Conservation (phyloP, 345 rosid species). For the Erucastrum elatum region DNA sequence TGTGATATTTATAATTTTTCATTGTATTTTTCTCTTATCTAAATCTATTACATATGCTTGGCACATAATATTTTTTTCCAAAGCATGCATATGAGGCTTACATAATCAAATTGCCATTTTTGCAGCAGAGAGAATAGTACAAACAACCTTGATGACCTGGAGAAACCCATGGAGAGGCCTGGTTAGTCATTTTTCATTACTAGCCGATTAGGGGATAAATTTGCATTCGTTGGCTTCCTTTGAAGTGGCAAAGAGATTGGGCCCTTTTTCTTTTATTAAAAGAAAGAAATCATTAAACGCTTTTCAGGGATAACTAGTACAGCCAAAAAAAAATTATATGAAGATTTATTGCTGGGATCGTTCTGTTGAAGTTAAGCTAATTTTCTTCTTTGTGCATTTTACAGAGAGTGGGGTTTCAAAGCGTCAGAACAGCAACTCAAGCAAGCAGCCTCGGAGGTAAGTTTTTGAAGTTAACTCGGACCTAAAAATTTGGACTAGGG, state of each 20-base stretch:
- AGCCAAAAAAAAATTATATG: neutral
- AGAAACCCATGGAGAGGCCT: conserved; percentile 27
- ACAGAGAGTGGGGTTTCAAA: conserved; percentile 17
- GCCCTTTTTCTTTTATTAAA: neutral
- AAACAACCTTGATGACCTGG: conserved; percentile 21
- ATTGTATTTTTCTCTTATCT: neutral
- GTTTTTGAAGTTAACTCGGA: conserved; percentile 2
- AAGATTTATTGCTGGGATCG: neutral
- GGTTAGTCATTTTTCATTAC: conserved; percentile 31
- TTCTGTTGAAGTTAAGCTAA: neutral
- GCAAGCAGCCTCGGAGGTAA: conserved; percentile 42
- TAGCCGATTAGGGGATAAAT: neutral
- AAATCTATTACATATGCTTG: neutral
- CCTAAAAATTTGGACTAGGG: conserved; percentile 1
- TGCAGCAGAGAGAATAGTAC: conserved; percentile 33
- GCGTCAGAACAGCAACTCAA: conserved; percentile 23
- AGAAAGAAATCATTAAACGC: neutral
- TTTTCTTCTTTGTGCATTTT: conserved; percentile 16
- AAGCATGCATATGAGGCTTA: neutral
- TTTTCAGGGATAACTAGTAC: neutral
- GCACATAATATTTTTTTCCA: neutral
- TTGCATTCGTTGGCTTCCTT: neutral
- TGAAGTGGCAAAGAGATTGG: conserved; percentile 5
- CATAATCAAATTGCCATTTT: conserved; percentile 16
- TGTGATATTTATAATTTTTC: neutral